Base-by-base conservation (phyloP, 305 asterid species). In the Rubia peregrina region DNA sequence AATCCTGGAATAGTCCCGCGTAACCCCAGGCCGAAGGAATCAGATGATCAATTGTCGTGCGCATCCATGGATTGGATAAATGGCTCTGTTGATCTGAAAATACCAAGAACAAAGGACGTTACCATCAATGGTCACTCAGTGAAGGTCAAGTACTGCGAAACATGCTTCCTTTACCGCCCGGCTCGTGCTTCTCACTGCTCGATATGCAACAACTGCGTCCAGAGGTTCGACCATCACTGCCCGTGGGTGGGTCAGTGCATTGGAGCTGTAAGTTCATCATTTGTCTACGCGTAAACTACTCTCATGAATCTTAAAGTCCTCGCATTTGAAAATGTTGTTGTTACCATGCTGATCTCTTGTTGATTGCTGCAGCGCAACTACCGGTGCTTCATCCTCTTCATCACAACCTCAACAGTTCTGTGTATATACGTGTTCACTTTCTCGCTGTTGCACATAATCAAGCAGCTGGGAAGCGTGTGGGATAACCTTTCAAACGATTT, bases 141-240 rank as follows among this genome's bases (percentile, higher is more conserved):
- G 63, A 82, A 82, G 79, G 92, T 92, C 78, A 92, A 92, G 82
- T 92, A 75, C 77, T 90, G 97, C 44, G 97, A 92, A 63, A 92
- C 98, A 64, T 92, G 98, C 68, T 75, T 87, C 78, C 75, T 92
- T 12, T 92, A 92, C 74, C 96, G 97, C 55, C 97, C 98, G 1
- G 95, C 97, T 36, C 98, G 97, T 44, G 95, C 96, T 11, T 92
- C 97, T 71, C 97, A 93, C 83, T 93, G 97, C 90, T 92, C 98
- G 13, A 84, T 90, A 66, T 92, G 97, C 93, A 92, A 92, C 79
- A 92, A 87, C 75, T 93, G 98, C 41, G 96, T 93, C 78, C 86
- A 90, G 88, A 86, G 95, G 76, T 89, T 93, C 44, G 98, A 93
- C 88, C 98, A 93, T 72, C 98, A 90, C 81, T 93, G 98, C 70